Evolutionary conservation across 768 basidiomycete genomes (phyloP).

Genomic region (Phanerochaete carnosa): DNA sequence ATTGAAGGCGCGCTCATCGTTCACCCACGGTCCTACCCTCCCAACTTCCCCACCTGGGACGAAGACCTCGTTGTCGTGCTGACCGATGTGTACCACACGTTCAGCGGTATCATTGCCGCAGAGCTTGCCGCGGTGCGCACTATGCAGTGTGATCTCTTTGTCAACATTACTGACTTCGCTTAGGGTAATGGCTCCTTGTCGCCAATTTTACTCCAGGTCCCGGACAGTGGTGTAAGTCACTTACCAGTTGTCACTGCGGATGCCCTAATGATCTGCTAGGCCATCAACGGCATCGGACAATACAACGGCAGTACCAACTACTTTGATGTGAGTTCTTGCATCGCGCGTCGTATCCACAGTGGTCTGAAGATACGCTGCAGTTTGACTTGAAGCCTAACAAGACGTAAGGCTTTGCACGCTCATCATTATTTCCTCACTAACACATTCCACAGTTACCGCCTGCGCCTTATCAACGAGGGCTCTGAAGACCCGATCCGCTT

Average conservation of each 20-base stretch:
- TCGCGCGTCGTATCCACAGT: background rate
- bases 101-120: conserved; percentile 21
- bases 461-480: conserved; percentile 47
- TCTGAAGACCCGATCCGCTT: conserved; percentile 43
- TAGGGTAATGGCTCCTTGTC: conserved; percentile 26
- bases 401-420: conserved; percentile 13
- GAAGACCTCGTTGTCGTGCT: conserved; percentile 39
- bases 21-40: conserved; percentile 34
- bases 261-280: conserved; percentile 11
- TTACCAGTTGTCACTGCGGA: background rate
- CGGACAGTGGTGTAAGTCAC: conserved; percentile 27
- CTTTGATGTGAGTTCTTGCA: conserved; percentile 21
- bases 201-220: conserved; percentile 35
- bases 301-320: conserved; percentile 29
- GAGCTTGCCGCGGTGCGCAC: conserved; percentile 23
- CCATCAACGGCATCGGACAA: conserved; percentile 34
- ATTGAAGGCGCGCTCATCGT: conserved; percentile 46
- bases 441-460: conserved; percentile 39
- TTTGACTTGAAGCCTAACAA: conserved; percentile 33
- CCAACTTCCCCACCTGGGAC: conserved; percentile 35
- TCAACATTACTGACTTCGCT: conserved; percentile 24
- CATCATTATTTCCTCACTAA: conserved; percentile 26
- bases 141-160: conserved; percentile 17
- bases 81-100: conserved; percentile 31
- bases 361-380: conserved; percentile 22